Evolutionary conservation across 257 asterid species (phyloP).

Genomic region (Rehmannia glutinosa): DNA sequence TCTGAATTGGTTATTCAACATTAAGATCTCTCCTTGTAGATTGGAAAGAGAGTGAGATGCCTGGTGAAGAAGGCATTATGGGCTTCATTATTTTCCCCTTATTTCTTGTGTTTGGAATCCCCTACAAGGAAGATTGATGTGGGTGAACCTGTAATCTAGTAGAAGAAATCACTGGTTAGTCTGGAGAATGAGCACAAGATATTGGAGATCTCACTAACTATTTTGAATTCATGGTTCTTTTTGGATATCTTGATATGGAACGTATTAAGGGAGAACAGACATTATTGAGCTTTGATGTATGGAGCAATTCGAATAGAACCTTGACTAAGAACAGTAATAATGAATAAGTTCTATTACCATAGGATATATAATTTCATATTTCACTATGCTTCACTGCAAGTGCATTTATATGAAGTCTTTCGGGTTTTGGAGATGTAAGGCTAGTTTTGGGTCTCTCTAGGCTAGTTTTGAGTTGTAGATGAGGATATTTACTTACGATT

Average conservation of each 20-base stretch:
- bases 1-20: neutral
- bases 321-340: neutral
- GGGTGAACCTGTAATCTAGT: neutral
- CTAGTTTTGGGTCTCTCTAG: no score
- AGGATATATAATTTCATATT: no score
- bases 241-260: neutral
- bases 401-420: neutral
- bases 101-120: neutral
- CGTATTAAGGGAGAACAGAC: neutral
- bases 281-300: neutral
- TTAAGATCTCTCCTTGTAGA: neutral
- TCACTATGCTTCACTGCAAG: neutral
- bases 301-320: neutral
- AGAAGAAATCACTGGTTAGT: neutral
- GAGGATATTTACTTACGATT: neutral
- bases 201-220: neutral
- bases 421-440: neutral
- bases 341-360: no score
- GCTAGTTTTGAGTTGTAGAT: no score
- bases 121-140: neutral
- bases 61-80: neutral
- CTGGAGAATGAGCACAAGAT: neutral
- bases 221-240: neutral
- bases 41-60: neutral
- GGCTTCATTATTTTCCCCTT: neutral